phyloP scores from a whole-genome alignment of 805 yeast genomes.

The Metschnikowia cerradonensis region DNA sequence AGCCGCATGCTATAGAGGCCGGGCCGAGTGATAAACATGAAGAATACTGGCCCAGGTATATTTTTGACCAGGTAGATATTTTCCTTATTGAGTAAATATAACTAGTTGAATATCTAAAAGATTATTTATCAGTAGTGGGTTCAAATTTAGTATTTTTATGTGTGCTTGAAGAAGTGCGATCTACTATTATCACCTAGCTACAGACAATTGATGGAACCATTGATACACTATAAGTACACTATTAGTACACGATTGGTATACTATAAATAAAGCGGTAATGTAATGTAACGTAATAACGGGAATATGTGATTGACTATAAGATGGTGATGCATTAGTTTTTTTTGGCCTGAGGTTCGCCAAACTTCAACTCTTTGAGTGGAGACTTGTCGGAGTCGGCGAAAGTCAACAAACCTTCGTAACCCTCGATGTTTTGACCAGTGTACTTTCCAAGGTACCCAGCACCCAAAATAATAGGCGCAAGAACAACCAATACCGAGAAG shows the following conservation, averaged over 20 bases:
- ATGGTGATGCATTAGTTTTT: constrained; percentile 3
- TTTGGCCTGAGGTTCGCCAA: constrained; percentile 35
- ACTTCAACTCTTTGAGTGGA: constrained; percentile 34
- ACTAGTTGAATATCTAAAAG: too few species aligned
- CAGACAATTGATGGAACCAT: too few species aligned
- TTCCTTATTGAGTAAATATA: too few species aligned
- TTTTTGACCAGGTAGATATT: too few species aligned
- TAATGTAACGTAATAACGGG: not conserved
- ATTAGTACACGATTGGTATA: too few species aligned
- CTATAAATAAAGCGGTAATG: too few species aligned
- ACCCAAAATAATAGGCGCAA: constrained; percentile 34
- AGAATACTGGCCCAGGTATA: too few species aligned
- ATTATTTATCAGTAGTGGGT: too few species aligned
- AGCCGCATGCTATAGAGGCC: not conserved
- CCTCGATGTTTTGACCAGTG: constrained; percentile 26
- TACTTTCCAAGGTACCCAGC: constrained; percentile 34
- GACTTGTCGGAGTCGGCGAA: constrained; percentile 38
- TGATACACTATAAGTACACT: too few species aligned
- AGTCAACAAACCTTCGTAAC: constrained; percentile 29
- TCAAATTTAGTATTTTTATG: too few species aligned
- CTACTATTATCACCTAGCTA: too few species aligned
- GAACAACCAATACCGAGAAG: constrained; percentile 33
- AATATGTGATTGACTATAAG: constrained; percentile 1
- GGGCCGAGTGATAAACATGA: not conserved
- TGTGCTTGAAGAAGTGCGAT: too few species aligned